Evolutionary conservation across 208 protist genomes (phyloP).

Genomic region (Trichomonas tenax): DNA sequence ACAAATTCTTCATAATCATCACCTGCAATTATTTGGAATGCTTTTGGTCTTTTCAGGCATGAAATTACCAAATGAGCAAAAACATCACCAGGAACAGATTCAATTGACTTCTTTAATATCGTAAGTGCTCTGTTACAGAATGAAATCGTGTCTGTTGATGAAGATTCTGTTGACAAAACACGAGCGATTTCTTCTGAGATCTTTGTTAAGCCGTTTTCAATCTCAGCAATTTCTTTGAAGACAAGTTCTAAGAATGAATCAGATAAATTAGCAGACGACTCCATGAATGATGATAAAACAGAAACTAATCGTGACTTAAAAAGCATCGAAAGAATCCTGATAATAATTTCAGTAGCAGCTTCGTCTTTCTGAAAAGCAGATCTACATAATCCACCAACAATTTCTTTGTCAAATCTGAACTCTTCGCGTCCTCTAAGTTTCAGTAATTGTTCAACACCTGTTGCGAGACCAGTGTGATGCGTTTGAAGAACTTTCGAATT

Average conservation of each 20-base stretch:
- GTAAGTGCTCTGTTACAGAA: neutral
- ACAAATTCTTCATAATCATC: neutral
- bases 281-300: neutral
- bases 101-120: neutral
- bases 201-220: neutral
- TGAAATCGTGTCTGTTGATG: neutral
- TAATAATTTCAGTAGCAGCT: neutral
- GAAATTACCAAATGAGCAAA: neutral
- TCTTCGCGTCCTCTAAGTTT: neutral
- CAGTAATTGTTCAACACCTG: neutral
- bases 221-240: neutral
- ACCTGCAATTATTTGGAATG: neutral
- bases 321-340: neutral
- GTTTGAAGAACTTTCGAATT: neutral
- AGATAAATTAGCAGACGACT: neutral
- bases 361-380: neutral
- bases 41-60: neutral
- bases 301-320: neutral
- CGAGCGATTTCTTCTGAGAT: neutral
- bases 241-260: neutral
- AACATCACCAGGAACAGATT: neutral
- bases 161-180: neutral
- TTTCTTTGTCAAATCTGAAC: neutral
- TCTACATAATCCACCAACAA: neutral
- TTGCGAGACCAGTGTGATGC: neutral